phyloP scores from a whole-genome alignment of 371 early-diverging fungal species.

The Syncephalis fuscata region DNA sequence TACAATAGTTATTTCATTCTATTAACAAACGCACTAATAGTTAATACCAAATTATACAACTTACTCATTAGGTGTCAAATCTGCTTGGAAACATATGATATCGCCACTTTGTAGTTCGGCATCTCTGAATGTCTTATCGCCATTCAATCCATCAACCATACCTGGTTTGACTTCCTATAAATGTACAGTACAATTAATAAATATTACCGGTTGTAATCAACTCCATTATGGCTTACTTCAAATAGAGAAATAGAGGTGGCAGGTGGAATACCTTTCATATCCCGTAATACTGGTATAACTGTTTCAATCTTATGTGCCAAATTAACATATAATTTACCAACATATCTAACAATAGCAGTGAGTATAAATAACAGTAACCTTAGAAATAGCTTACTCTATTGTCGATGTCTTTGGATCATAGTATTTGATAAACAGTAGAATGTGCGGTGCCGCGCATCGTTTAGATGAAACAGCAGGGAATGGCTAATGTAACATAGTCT shows the following conservation, averaged over 20 bases:
- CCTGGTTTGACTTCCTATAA: constrained; percentile 71
- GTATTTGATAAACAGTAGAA: constrained; percentile 50
- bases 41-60: constrained; percentile 4
- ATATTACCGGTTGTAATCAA: not conserved
- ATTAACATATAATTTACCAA: constrained; percentile 44
- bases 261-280: constrained; percentile 30
- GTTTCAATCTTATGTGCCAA: constrained; percentile 38
- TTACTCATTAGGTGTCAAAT: constrained; percentile 30
- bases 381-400: constrained; percentile 30
- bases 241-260: constrained; percentile 39
- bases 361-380: not conserved
- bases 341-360: constrained; percentile 18
- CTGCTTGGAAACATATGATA: constrained; percentile 69
- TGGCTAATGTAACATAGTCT: constrained; percentile 16
- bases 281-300: constrained; percentile 33
- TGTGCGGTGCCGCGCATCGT: too few species aligned
- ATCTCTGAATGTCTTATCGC: constrained; percentile 34
- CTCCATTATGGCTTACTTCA: constrained; percentile 29
- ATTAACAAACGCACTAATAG: not conserved
- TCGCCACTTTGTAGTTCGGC: constrained; percentile 85
- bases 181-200: not conserved
- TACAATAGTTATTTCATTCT: not conserved
- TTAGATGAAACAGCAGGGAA: too few species aligned
- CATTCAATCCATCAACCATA: constrained; percentile 65
- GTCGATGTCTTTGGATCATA: constrained; percentile 47